Evolutionary conservation across 768 basidiomycete species (phyloP).

Genomic region (Lentinula edodes): DNA sequence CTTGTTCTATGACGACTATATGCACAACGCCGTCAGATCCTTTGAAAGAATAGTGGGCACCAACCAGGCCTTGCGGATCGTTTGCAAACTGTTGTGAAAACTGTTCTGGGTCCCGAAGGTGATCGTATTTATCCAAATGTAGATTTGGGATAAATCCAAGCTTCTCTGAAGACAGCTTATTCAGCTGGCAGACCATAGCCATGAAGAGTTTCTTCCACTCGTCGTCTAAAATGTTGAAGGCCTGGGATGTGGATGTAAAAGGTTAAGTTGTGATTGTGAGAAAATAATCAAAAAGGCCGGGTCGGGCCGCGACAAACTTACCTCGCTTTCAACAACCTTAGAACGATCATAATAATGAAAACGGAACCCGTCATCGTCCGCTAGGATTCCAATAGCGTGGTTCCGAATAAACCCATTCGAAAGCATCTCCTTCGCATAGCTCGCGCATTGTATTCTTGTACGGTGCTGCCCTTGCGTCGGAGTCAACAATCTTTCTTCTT

Average conservation of each 20-base stretch:
- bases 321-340: neutral
- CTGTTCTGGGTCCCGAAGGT: neutral
- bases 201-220: neutral
- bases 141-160: neutral
- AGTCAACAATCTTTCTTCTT: neutral
- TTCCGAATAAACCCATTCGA: neutral
- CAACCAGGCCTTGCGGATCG: neutral
- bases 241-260: neutral
- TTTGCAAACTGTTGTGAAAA: neutral
- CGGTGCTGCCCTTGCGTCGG: neutral
- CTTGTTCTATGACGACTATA: neutral
- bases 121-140: neutral
- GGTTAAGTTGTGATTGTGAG: neutral
- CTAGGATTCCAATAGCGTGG: neutral
- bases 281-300: neutral
- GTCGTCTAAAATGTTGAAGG: neutral
- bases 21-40: neutral
- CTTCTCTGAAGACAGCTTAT: neutral
- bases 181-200: neutral
- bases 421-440: neutral
- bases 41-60: neutral
- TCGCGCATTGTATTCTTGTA: neutral
- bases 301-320: neutral
- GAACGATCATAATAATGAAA: neutral
- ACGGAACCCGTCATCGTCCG: neutral